Evolutionary conservation across 78 protist genomes (phyloP).

Genomic region (Anaeramoeba flamelloides): DNA sequence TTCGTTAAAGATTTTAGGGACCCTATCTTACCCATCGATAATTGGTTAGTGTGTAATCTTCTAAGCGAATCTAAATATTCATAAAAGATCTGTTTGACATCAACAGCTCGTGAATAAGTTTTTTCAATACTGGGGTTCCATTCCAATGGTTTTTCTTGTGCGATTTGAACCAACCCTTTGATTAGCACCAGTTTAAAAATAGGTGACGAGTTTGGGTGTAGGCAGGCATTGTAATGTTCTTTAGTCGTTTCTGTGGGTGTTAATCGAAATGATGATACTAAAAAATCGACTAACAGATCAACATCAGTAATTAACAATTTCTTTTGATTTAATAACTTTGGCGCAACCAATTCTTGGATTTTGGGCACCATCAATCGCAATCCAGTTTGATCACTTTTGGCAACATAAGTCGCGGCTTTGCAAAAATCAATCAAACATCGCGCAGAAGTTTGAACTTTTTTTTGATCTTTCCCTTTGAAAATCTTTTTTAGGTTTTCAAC

Average conservation of each 20-base stretch:
- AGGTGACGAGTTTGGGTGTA: no score
- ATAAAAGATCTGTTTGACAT: background rate
- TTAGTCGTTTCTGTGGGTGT: no score
- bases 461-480: no score
- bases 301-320: no score
- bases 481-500: no score
- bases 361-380: constrained; percentile 37
- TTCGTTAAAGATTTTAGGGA: background rate
- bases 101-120: background rate
- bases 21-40: background rate
- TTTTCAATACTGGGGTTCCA: background rate
- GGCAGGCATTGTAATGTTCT: no score
- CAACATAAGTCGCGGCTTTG: constrained; percentile 39
- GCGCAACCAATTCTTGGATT: no score
- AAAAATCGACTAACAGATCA: no score
- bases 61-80: background rate
- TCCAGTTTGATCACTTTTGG: constrained; percentile 33
- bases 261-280: no score
- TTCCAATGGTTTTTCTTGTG: background rate
- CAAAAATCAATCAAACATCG: constrained; percentile 39
- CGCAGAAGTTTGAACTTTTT: constrained; percentile 19
- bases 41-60: background rate
- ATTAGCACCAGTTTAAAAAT: background rate
- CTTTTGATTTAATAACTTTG: no score
- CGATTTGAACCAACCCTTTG: background rate